Evolutionary conservation across 2,329 filamentous ascomycete genomes (phyloP), one percentile per base, ranked within the genome.

Genomic region (Didymella segeticola): DNA sequence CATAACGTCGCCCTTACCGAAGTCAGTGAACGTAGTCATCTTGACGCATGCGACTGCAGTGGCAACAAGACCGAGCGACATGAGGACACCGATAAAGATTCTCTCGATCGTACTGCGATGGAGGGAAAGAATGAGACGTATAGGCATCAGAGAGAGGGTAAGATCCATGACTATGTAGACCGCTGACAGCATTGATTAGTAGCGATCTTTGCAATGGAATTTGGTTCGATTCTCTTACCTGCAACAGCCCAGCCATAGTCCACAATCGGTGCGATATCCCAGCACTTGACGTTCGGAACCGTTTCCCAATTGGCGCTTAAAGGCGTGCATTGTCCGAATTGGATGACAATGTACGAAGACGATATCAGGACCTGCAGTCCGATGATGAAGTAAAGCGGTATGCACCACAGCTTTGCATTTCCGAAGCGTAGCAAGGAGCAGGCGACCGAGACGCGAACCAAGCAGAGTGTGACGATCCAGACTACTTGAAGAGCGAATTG

Each of bases 101-200:
- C 63, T 68, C 37, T 70, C 65, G 0, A 58, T 58, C 2, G 48
- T 56, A 11, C 58, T 53, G 4, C 66, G 63, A 29, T 55, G 58
- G 14, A 69, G 57, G 9, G 58, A 61, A 22, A 62, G 61, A 17
- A 68, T 58, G 4, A 70, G 52, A 23, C 52, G 56, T 15, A 69
- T 65, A 3, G 66, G 66, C 58, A 69, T 61, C 11, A 69, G 56
- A 2, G 66, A 60, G 22, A 70, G 60, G 12, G 53, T 49, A 30
- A 70, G 60, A 41, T 70, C 67, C 61, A 69, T 68, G 14, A 48
- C 25, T 22, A 67, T 57, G 27, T 68, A 69, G 4, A 69, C 34
- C 6, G 42, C 67, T 70, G 42, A 20, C 2, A 30, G 12, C 1
- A 10, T 38, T 43, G n/a, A 23, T 46, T 10, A 39, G 31, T 23